Base-by-base conservation (phyloP, 2,329 filamentous ascomycete genomes). In the Furcasterigmium sp. region DNA sequence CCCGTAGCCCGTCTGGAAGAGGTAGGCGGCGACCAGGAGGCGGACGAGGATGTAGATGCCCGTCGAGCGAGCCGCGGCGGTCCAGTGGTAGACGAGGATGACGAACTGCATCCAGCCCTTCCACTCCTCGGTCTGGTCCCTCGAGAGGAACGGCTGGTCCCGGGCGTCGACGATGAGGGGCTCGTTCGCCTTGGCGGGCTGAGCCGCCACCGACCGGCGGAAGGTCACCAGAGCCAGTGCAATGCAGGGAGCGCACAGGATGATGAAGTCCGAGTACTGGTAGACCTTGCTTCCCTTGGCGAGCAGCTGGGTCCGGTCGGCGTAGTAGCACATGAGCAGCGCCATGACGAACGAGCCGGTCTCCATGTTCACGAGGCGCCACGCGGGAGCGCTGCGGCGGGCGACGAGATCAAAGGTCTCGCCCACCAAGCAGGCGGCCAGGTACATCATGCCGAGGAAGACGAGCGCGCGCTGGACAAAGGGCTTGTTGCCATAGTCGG, bases 91-190 rank as follows among this genome's bases (percentile, higher is more conserved):
- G 14, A 78, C 61, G 8, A 70, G 52, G 36, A 71, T 63, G 14
- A 70, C 56, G 14, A 69, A 65, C 51, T 83, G 78, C 75, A 84
- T 79, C 68, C 78, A 75, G 3, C 81, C 81, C 61, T 83, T 84
- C 72, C 78, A 82, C 56, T 84, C 81, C 48, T 82, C 71, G 0
- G 75, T 77, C 51, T 82, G 76, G 37, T 73, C 65, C 40, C 78
- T 67, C 1, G 73, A 68, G 4, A 82, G 60, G 28, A 41, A 34
- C 6, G 55, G 51, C 18, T 53, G 52, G 28, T 32, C 39, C 6
- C 21, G 30, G 14, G 8, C 23, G 37, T 7, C n/a, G 25, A 20
- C 15, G 25, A 14, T 14, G 8, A 11, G n/a, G 34, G 5, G 37
- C 21, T 43, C 46, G 34, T 53, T 57, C 11, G 18, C 13, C 32